Evolutionary conservation across 2,329 filamentous ascomycete species (phyloP).

Genomic region (Pseudogymnoascus sp.): DNA sequence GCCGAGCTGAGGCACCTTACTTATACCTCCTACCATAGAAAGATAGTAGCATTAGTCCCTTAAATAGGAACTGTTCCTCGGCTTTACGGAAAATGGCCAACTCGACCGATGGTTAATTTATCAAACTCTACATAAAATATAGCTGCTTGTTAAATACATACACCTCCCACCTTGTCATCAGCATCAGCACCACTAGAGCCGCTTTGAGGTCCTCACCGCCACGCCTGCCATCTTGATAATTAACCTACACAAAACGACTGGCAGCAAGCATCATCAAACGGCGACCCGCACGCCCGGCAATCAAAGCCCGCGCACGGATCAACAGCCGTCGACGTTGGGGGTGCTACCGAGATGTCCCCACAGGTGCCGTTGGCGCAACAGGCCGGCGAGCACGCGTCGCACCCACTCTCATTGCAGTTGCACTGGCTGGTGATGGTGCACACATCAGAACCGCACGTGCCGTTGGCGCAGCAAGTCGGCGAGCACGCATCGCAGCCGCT

Average conservation of each 20-base stretch:
- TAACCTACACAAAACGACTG: background rate
- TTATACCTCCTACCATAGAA: background rate
- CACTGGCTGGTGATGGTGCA: background rate
- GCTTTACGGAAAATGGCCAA: background rate
- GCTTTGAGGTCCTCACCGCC: background rate
- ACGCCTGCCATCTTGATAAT: background rate
- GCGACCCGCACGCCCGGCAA: background rate
- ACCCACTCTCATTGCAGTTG: background rate
- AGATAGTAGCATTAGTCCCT: too few species aligned
- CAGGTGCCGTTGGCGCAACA: background rate
- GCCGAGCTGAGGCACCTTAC: background rate
- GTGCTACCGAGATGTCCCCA: background rate
- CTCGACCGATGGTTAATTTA: background rate
- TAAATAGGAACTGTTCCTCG: too few species aligned
- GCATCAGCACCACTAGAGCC: background rate
- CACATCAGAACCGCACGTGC: background rate
- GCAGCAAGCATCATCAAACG: background rate
- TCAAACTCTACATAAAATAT: background rate
- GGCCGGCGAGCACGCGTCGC: background rate
- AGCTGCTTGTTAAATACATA: background rate
- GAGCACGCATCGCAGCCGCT: background rate
- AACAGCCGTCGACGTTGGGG: background rate
- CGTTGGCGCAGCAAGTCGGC: background rate
- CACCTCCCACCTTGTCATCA: background rate
- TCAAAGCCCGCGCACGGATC: background rate